Evolutionary conservation across 2,329 filamentous ascomycete genomes (phyloP), one percentile per base, ranked within the genome.

Genomic region (Fusarium verrucosum): DNA sequence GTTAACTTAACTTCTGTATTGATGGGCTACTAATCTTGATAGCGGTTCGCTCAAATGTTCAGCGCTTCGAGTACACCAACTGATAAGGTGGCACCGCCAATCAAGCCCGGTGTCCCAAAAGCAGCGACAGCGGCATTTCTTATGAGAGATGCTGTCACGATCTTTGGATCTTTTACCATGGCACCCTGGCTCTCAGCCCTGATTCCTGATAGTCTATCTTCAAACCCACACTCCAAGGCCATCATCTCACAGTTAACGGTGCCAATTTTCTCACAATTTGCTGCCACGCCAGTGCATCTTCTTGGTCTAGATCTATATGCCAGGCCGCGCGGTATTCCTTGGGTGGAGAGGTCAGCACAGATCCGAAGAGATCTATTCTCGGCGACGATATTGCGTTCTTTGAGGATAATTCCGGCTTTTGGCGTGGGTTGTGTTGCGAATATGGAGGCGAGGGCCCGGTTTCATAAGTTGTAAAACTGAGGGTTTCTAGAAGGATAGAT

Each of bases 111-210:
- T 4, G 43, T 74, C 0, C 68, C 72, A 0, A 66, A 53, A n/a
- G 66, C 71, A 3, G 70, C 70, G 1, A 70, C 72, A 1, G 65
- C 66, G 8, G 62, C 72, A 0, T 76, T 76, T 7, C 56, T 76
- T 0, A 49, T 74, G 5, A 60, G 74, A 44, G 74, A 76, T 38
- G 70, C 68, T 2, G 59, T 76, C 17, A 76, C 74, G 0, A 73
- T 76, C 19, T 76, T 75, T 49, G 74, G 74, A 0, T 76, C 73
- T 0, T 75, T 76, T 16, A 72, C 70, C 0, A 65, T 76, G 53
- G 72, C 73, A 3, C 70, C 68, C 1, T 65, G 59, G 54, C 13
- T 76, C 0, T 71, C 74, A 1, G 56, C 52, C 2, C 50, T 65
- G 1, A 69, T 76, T 5, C 73, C 73, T 2, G 72, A 74, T 20